Evolutionary conservation across 2,329 filamentous ascomycete genomes (phyloP).

Genomic region (Penicillium hordei): DNA sequence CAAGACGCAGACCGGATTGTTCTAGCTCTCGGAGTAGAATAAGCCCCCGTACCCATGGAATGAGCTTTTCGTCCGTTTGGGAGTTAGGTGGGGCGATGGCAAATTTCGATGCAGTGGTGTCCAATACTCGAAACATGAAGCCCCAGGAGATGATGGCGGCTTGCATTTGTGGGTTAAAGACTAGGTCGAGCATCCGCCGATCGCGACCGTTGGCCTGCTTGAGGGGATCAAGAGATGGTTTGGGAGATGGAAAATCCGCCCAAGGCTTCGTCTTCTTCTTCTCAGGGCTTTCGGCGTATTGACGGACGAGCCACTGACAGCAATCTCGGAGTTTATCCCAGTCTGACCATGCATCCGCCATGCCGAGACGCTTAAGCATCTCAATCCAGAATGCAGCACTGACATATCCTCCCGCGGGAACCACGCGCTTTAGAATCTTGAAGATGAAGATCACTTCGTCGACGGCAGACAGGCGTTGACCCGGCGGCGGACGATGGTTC

Average conservation of each 20-base stretch:
- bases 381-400: constrained; percentile 55
- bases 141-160: constrained; percentile 52
- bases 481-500: constrained; percentile 25
- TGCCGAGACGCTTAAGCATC: constrained; percentile 60
- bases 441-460: constrained; percentile 47
- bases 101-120: constrained; percentile 17
- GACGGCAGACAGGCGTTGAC: constrained; percentile 32
- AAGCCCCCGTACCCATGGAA: constrained; percentile 43
- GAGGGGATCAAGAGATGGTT: not conserved
- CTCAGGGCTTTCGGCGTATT: constrained; percentile 33
- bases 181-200: constrained; percentile 33
- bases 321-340: constrained; percentile 55
- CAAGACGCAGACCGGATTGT: constrained; percentile 37
- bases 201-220: constrained; percentile 12
- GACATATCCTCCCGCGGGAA: constrained; percentile 47
- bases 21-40: constrained; percentile 41
- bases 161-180: constrained; percentile 49
- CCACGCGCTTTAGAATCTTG: constrained; percentile 49
- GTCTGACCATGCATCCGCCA: constrained; percentile 45
- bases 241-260: constrained; percentile 9
- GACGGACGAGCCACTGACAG: constrained; percentile 51
- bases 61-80: constrained; percentile 24
- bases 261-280: constrained; percentile 8
- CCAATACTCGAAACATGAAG: constrained; percentile 39
- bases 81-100: constrained; percentile 20